Base-by-base conservation (phyloP, 768 basidiomycete genomes). In the Russula ochroleuca region DNA sequence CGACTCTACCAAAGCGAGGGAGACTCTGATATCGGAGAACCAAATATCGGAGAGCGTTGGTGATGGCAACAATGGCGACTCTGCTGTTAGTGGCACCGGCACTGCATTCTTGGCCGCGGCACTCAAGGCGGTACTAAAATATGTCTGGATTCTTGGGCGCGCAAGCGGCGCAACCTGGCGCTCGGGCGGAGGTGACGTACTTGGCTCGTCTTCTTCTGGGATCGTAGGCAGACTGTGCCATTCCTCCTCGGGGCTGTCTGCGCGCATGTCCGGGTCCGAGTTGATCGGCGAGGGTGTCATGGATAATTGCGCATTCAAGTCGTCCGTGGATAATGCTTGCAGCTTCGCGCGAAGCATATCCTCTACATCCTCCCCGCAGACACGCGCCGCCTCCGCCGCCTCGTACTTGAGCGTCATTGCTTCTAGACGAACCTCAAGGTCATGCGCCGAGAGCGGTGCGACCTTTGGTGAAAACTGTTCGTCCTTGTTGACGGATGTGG, bases 321-420 rank as follows among this genome's bases (percentile, higher is more conserved):
- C 43, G 7, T 50, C 60, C 21, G 25, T 33, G 1, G 56, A 58
- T 17, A 57, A 41, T n/a, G 33, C 38, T 14, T 45, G 58, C 14
- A 68, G 35, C 49, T 62, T 52, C 15, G 45, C 28, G 19, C 66
- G 51, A 19, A 67, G 66, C 11, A 45, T 49, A 14, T 68, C 59
- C 38, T 68, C 68, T 19, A 67, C 61, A 21, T 67, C 68, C 8
- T 68, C 66, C 4, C 59, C 59, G 28, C 62, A 67, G 17, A 68
- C 23, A 10, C 66, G 66, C 21, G 68, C 68, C 11, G 68, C 68
- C 19, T 67, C 68, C 33, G 67, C 67, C 43, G 58, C 65, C 50
- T 67, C 28, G 53, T 49, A 67, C 54, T 62, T 63, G 38, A 67
- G 66, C 11, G 59, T 58, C 62, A 68, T 61, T 37, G 55, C 52